Evolutionary conservation across 331 rosid species (phyloP), one percentile per base, ranked within the genome.

Genomic region (Malus hybrid): DNA sequence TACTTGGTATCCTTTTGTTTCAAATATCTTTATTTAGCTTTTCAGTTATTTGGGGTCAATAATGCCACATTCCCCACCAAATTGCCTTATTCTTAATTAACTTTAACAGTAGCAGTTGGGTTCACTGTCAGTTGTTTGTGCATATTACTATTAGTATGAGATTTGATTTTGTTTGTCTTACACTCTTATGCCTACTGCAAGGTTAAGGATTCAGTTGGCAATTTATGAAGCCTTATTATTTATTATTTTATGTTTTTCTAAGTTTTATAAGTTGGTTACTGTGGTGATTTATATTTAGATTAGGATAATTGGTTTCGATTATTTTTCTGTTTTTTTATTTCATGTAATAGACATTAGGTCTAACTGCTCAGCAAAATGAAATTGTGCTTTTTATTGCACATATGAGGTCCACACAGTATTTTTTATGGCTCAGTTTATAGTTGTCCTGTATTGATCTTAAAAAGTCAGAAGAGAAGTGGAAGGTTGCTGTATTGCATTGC

Each of bases 1-100:
- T 90, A 88, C 82, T 69, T 91, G 89, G 96, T 91, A 93, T 88
- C 88, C 89, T 80, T 77, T 84, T 84, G 71, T 46, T 66, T 76
- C 8, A 80, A 50, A 77, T 60, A 66, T 32, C 50, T 67, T 18
- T 22, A 18, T 44, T 15, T 67, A 19, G 39, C 5, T n/a, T 19
- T 67, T 67, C 12, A 11, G 19, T 39, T 20, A 67, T 20, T 3
- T 66, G 52, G 70, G 15, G 14, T 63, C 68, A 18, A 34, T 29
- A 29, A 28, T 39, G 31, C 61, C 32, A 19, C 44, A 27, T 36
- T 12, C 69, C 32, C 12, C 48, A 42, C 48, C 48, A 42, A 42
- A 42, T 42, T 42, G 48, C 48, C 48, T 10, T 42, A 42, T 42
- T 42, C 48, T 42, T 42, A 13, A 12, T 48, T 48, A 48, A 48